These are phyloP conservation scores for Cymodocea nodosa DNA, from an alignment of 116 monocot species.

Conservation along the genomic window DNA sequence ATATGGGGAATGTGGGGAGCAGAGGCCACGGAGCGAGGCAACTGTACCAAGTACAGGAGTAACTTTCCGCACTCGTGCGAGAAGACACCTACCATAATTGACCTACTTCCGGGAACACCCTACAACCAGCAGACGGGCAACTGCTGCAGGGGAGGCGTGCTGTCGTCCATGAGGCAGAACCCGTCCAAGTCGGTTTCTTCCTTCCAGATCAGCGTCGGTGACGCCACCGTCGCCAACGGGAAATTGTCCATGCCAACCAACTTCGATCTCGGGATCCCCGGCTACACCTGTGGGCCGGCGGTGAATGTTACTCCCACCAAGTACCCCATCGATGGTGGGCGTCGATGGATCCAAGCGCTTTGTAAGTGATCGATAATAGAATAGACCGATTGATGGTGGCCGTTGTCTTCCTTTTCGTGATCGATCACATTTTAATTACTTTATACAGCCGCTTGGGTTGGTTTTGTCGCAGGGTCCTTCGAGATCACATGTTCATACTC, in stretches of 20 bases:
- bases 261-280: conserved; percentile 44
- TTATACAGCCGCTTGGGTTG: background rate
- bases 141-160: conserved; percentile 64
- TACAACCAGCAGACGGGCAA: conserved; percentile 49
- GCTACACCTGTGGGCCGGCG: conserved; percentile 55
- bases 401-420: too few species aligned
- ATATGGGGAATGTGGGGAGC: conserved; percentile 38
- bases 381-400: too few species aligned
- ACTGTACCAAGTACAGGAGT: conserved; percentile 42
- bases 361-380: conserved; percentile 37
- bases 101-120: conserved; percentile 43
- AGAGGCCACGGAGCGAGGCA: conserved; percentile 55
- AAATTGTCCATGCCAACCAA: conserved; percentile 14
- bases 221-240: background rate
- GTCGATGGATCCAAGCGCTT: conserved; percentile 28
- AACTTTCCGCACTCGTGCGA: conserved; percentile 49
- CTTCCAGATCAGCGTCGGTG: conserved; percentile 44
- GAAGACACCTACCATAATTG: conserved; percentile 43
- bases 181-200: conserved; percentile 12
- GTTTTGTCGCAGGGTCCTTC: conserved; percentile 56
- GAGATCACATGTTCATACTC: conserved; percentile 51
- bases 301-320: conserved; percentile 24
- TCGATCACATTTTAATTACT: too few species aligned
- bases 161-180: conserved; percentile 42
- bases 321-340: conserved; percentile 12